Evolutionary conservation across 352 stramenopile genomes (phyloP).

Genomic region (Blastocystis sp.): DNA sequence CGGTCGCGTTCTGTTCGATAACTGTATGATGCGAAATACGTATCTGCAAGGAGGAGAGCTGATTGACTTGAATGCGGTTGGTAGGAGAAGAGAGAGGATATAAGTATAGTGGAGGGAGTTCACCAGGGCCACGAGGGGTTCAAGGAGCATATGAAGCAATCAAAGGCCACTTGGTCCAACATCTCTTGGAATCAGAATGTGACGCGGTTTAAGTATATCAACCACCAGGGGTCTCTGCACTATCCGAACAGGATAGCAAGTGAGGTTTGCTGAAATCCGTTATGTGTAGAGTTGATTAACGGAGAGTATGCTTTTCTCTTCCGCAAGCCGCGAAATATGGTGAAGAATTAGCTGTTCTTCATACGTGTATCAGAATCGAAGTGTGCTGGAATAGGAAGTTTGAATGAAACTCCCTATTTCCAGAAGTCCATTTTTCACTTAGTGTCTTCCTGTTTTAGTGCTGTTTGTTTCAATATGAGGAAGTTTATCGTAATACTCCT

Average conservation of each 20-base stretch:
- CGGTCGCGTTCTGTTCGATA: conserved; percentile 24
- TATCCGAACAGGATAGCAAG: neutral
- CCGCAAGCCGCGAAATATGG: neutral
- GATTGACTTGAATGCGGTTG: neutral
- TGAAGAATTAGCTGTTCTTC: neutral
- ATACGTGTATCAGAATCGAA: neutral
- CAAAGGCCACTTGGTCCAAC: conserved; percentile 2
- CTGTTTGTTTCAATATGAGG: too few species aligned
- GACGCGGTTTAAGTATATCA: conserved; percentile 52
- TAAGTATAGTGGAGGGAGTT: conserved; percentile 19
- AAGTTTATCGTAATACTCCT: too few species aligned
- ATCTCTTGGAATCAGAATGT: conserved; percentile 54
- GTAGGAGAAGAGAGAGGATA: neutral
- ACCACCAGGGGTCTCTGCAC: conserved; percentile 18
- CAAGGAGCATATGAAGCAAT: conserved; percentile 8
- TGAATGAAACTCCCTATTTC: too few species aligned
- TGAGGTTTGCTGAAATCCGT: neutral
- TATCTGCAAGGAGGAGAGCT: conserved; percentile 42
- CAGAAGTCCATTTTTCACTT: too few species aligned
- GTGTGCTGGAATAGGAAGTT: too few species aligned
- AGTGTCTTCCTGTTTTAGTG: too few species aligned
- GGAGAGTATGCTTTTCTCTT: neutral
- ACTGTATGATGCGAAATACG: conserved; percentile 60
- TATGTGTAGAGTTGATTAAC: neutral
- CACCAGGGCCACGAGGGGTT: conserved; percentile 48